Evolutionary conservation across 306 rosid species (phyloP).

Genomic region (Vigna trinervia): DNA sequence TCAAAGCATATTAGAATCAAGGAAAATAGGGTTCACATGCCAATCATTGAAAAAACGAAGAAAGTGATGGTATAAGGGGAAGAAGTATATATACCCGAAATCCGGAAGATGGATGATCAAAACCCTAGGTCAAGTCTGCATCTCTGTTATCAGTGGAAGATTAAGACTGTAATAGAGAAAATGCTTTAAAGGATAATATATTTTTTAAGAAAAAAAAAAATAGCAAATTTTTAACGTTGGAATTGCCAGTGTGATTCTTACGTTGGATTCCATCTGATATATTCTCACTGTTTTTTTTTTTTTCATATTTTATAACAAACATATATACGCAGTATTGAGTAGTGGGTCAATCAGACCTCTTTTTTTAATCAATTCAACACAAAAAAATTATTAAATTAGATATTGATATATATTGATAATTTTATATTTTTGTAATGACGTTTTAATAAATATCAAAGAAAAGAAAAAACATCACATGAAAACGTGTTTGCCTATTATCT

Average conservation of each 20-base stretch:
- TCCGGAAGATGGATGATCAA: conserved; percentile 23
- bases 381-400: neutral
- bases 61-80: neutral
- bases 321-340: neutral
- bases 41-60: conserved; percentile 5
- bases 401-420: neutral
- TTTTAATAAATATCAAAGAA: neutral
- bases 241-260: conserved; percentile 41
- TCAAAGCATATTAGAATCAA: neutral
- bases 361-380: neutral
- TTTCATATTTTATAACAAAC: neutral
- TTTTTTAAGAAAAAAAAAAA: neutral
- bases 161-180: conserved; percentile 21
- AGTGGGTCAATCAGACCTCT: neutral
- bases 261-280: conserved; percentile 16
- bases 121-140: conserved; percentile 45
- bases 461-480: neutral
- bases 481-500: neutral
- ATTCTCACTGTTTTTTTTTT: neutral
- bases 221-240: neutral
- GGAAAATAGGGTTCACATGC: conserved; percentile 31
- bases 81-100: conserved; percentile 17
- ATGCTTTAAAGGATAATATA: conserved; percentile 28
- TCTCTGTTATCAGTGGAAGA: conserved; percentile 42
- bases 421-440: neutral